phyloP scores from a whole-genome alignment of 352 stramenopile species.

The Phytophthora cryptogea region DNA sequence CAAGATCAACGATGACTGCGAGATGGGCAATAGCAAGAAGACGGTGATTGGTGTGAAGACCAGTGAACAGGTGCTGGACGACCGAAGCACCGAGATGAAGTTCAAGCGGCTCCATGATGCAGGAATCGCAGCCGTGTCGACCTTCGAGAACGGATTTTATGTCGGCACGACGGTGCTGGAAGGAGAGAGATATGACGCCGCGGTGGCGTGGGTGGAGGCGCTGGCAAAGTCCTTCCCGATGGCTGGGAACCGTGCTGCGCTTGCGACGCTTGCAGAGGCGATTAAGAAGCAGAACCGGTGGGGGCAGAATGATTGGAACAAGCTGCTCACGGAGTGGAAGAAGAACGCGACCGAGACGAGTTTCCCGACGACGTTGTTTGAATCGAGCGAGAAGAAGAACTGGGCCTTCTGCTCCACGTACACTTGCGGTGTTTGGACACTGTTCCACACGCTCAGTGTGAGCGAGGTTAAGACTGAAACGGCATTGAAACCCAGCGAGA shows the following conservation, averaged over 20 bases:
- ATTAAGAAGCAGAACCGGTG: conserved; percentile 50
- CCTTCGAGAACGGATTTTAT: conserved; percentile 79
- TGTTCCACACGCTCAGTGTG: conserved; percentile 77
- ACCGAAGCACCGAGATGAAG: conserved; percentile 57
- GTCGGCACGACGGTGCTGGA: conserved; percentile 63
- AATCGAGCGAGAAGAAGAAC: conserved; percentile 49
- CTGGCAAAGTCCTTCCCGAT: conserved; percentile 66
- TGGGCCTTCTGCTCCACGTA: conserved; percentile 73
- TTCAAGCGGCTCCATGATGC: conserved; percentile 69
- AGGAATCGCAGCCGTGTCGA: conserved; percentile 62
- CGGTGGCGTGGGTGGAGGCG: conserved; percentile 64
- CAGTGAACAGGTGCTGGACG: conserved; percentile 27
- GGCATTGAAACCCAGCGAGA: conserved; percentile 55
- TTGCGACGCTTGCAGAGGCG: conserved; percentile 39
- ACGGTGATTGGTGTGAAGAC: conserved; percentile 9
- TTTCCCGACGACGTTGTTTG: conserved; percentile 63
- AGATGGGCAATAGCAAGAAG: conserved; percentile 28
- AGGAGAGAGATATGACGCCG: conserved; percentile 60
- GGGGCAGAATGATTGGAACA: conserved; percentile 53
- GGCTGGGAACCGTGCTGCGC: conserved; percentile 53
- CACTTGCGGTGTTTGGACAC: conserved; percentile 80
- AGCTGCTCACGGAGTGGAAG: conserved; percentile 66
- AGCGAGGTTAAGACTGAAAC: conserved; percentile 32
- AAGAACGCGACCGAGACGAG: conserved; percentile 44
- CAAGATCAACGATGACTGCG: conserved; percentile 52